A percentile compares a stretch with the other conserved stretches of the same genome.
These are phyloP conservation scores for Beauveria sp. DNA, from an alignment of 2,329 filamentous ascomycete genomes.

Conservation along the genomic window DNA sequence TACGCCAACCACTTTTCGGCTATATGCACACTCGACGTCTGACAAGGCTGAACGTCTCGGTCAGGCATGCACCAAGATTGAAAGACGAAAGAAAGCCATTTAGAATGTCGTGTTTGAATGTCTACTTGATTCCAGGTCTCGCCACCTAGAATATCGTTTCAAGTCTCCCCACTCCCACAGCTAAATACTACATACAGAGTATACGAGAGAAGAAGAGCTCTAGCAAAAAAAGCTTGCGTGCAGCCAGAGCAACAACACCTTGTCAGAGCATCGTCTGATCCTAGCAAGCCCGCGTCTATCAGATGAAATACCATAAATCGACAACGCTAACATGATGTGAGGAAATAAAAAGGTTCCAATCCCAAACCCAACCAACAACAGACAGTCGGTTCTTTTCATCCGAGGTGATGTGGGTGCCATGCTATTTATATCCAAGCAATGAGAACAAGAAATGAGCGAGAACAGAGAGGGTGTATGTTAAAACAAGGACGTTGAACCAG, in stretches of 20 bases:
- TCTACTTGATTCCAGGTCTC: neutral
- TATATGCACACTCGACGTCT: too few relatives aligned
- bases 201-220: neutral
- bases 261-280: neutral
- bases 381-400: neutral
- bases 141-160: neutral
- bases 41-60: neutral
- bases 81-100: neutral
- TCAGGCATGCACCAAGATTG: neutral
- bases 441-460: neutral
- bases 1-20: too few relatives aligned
- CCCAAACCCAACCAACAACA: neutral
- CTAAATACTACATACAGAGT: neutral
- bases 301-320: neutral
- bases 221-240: neutral
- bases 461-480: neutral
- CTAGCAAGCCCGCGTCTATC: neutral
- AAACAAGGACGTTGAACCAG: neutral
- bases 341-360: neutral
- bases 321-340: neutral
- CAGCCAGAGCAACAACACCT: conserved; percentile 1
- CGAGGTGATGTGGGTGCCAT: neutral
- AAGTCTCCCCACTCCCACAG: neutral
- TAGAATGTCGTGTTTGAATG: neutral
- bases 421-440: conserved; percentile 4